A percentile compares a stretch with the other conserved stretches of the same genome.
phyloP scores from a whole-genome alignment of 2,329 filamentous ascomycete genomes.

The Cryphonectria parasitica region DNA sequence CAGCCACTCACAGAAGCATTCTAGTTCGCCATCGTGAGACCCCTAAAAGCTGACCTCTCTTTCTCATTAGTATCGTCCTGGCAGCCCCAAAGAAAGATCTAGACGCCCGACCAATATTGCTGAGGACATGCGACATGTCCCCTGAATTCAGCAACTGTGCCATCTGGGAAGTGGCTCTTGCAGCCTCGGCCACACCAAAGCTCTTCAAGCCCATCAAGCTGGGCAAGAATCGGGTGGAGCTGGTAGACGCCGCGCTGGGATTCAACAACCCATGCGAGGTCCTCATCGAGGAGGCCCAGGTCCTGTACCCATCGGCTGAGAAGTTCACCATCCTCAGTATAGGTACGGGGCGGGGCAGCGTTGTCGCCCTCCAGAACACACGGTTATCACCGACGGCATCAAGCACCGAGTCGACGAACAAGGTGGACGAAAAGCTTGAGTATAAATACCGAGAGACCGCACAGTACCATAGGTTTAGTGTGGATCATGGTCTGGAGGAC shows the following conservation, averaged over 20 bases:
- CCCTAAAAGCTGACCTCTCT: background rate
- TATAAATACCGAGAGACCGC: constrained; percentile 27
- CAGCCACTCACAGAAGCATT: background rate
- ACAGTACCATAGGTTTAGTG: constrained; percentile 36
- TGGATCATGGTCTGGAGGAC: constrained; percentile 36
- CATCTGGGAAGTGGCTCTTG: constrained; percentile 37
- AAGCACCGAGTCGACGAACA: constrained; percentile 33
- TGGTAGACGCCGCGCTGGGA: constrained; percentile 38
- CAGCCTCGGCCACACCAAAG: constrained; percentile 31
- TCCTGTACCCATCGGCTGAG: constrained; percentile 31
- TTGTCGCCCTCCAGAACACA: constrained; percentile 28
- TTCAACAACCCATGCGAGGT: constrained; percentile 41
- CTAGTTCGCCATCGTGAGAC: too few relatives aligned
- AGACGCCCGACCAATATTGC: constrained; percentile 34
- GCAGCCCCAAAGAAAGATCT: constrained; percentile 38
- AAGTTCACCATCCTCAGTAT: constrained; percentile 34
- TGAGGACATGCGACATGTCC: constrained; percentile 36
- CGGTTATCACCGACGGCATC: constrained; percentile 25
- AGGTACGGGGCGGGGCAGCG: constrained; percentile 35
- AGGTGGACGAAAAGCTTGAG: constrained; percentile 29
- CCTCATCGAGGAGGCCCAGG: constrained; percentile 36
- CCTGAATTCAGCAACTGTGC: constrained; percentile 31
- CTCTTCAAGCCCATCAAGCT: constrained; percentile 39
- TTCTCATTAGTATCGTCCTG: constrained; percentile 32
- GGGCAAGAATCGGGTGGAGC: constrained; percentile 33